phyloP scores from a whole-genome alignment of 768 basidiomycete genomes.

The Amanita rimosa region DNA sequence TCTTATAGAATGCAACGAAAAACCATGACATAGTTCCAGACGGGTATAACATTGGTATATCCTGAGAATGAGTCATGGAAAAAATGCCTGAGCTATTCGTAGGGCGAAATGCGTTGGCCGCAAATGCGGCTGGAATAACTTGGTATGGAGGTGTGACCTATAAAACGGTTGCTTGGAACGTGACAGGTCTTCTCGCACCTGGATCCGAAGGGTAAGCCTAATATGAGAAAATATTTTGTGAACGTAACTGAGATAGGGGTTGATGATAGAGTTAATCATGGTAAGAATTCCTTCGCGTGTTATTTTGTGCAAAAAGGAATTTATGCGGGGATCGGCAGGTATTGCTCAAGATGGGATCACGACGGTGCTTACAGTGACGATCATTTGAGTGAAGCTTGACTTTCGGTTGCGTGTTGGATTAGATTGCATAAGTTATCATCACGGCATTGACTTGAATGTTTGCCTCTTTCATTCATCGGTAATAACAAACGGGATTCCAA shows the following conservation, averaged over 20 bases:
- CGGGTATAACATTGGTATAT: slow-evolving; percentile 22
- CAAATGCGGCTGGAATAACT: slow-evolving; percentile 15
- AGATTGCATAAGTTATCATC: too few relatives aligned
- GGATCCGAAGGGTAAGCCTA: slow-evolving; percentile 32
- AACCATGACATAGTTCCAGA: slow-evolving; percentile 21
- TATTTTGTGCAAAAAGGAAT: not conserved
- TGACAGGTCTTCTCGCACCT: slow-evolving; percentile 42
- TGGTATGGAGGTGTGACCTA: slow-evolving; percentile 34
- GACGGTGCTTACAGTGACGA: slow-evolving; percentile 41
- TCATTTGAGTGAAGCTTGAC: slow-evolving; percentile 11
- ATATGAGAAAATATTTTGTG: too few relatives aligned
- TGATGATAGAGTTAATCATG: slow-evolving; percentile 22
- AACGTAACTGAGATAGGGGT: too few relatives aligned
- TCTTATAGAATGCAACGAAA: slow-evolving; percentile 15
- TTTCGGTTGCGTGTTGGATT: too few relatives aligned
- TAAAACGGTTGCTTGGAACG: slow-evolving; percentile 27
- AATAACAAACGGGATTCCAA: too few relatives aligned
- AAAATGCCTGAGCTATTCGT: not conserved
- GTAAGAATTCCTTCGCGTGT: slow-evolving; percentile 7
- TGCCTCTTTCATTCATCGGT: too few relatives aligned
- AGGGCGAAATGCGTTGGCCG: slow-evolving; percentile 20
- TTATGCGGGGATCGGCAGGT: slow-evolving; percentile 17
- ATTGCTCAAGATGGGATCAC: slow-evolving; percentile 53
- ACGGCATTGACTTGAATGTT: too few relatives aligned
- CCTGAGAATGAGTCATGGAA: not conserved